Base-by-base conservation (phyloP, 768 basidiomycete genomes). In the Hericium rajendrae region DNA sequence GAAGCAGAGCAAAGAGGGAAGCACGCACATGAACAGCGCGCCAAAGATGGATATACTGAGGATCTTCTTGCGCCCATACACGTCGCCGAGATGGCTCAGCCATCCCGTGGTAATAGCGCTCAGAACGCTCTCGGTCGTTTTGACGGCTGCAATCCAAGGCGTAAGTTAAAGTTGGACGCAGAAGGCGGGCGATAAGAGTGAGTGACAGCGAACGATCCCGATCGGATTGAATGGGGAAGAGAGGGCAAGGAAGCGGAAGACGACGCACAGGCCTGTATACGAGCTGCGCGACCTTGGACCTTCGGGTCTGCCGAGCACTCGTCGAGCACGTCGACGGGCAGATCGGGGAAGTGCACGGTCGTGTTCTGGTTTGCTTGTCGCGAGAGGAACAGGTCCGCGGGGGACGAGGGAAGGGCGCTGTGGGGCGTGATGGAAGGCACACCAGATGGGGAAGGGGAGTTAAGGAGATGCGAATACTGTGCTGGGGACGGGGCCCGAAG, bases 281-380 rank as follows among this genome's bases (percentile, higher is more conserved):
- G 60, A n/a, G 62, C 62, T 13, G 62, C 62, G 15, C 62, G 62
- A 6, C 57, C 62, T 37, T 57, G 62, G n/a, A 63, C 62, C 39
- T 52, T 50, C 13, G 62, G 60, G 48, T 63, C 62, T 39, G 52
- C 55, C 3, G 54, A 55, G 39, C 62, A 61, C n/a, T 57, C 39
- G 15, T 62, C 62, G 49, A 49, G 49, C 20, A 6, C 28, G 43
- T 52, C 54, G 51, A 60, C 26, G 0, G 54, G 53, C 5, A 51
- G 26, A 51, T 54, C 57, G 46, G 28, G 59, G 38, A 61, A 54
- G 11, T 48, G 41, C 16, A 61, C 51, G 32, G 32, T 32, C 32
- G 32, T 32, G 32, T 32, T 10, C 32, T 10, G 32, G 32, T 32
- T 32, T 32, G 32, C 32, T 10, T 32, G 32, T 32, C 32, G 32